A percentile compares a stretch with the other conserved stretches of the same genome.
Conservation (phyloP, 257 asterid genomes). For the Gynochthodes officinalis region DNA sequence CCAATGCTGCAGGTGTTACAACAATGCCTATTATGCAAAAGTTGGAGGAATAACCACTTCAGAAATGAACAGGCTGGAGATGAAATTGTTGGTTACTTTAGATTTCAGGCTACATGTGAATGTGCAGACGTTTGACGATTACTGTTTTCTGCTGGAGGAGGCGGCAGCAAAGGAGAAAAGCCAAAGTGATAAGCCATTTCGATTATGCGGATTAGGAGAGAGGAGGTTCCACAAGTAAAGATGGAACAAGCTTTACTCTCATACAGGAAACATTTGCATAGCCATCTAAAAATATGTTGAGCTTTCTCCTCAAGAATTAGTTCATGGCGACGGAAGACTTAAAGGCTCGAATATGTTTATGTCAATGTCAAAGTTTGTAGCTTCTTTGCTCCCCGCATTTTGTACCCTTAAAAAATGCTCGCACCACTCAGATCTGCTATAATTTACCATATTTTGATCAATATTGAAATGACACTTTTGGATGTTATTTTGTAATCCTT, state of each 20-base stretch:
- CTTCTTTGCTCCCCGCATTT: not conserved
- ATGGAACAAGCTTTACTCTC: conserved; percentile 15
- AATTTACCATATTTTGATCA: too few relatives aligned
- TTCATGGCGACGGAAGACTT: too few relatives aligned
- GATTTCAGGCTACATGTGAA: conserved; percentile 34
- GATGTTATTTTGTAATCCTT: too few relatives aligned
- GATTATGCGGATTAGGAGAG: conserved; percentile 30
- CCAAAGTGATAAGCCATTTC: conserved; percentile 24
- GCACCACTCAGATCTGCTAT: too few relatives aligned
- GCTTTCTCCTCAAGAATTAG: not conserved
- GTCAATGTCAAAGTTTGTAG: not conserved
- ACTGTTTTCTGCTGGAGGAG: conserved; percentile 30
- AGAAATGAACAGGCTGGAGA: conserved; percentile 44
- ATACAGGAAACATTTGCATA: conserved; percentile 24
- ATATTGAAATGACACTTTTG: not conserved
- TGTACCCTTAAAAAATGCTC: not conserved
- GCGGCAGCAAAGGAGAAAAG: conserved; percentile 19
- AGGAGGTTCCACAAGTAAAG: conserved; percentile 16
- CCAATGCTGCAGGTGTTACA: conserved; percentile 35
- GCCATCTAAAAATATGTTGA: conserved; percentile 15
- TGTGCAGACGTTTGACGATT: conserved; percentile 27
- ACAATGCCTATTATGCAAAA: conserved; percentile 41
- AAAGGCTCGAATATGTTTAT: too few relatives aligned
- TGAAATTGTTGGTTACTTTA: conserved; percentile 29
- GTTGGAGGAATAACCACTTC: conserved; percentile 40